Conservation (phyloP, 164 flowering plant species). For the Dillenia suffruticosa region DNA sequence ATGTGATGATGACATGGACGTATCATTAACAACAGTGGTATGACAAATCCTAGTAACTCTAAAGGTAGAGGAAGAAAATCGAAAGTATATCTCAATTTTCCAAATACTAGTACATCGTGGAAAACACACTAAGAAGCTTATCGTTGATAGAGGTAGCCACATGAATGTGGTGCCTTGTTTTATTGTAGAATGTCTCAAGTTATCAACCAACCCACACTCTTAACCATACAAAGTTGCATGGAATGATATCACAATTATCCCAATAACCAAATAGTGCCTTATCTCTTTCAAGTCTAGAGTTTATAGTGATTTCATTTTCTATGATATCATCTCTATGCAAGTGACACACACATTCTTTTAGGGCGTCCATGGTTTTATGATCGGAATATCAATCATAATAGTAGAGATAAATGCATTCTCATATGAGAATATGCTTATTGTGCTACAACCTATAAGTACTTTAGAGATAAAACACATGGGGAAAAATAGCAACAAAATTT, state of each 20-base stretch:
- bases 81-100: background rate
- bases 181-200: background rate
- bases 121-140: background rate
- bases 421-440: background rate
- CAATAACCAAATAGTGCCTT: background rate
- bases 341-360: constrained; percentile 11
- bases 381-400: background rate
- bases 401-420: background rate
- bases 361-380: constrained; percentile 15
- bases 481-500: too few relatives aligned
- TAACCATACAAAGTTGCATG: background rate
- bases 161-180: background rate
- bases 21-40: background rate
- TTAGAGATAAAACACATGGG: background rate
- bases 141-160: background rate
- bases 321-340: constrained; percentile 8
- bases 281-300: background rate
- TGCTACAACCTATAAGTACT: background rate
- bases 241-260: background rate
- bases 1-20: background rate
- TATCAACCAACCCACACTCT: background rate
- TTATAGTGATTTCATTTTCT: background rate
- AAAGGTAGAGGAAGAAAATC: background rate
- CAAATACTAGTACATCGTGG: background rate
- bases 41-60: background rate